Evolutionary conservation across 2,329 filamentous ascomycete species (phyloP).

Genomic region (Chrysosporium keratinophilum): DNA sequence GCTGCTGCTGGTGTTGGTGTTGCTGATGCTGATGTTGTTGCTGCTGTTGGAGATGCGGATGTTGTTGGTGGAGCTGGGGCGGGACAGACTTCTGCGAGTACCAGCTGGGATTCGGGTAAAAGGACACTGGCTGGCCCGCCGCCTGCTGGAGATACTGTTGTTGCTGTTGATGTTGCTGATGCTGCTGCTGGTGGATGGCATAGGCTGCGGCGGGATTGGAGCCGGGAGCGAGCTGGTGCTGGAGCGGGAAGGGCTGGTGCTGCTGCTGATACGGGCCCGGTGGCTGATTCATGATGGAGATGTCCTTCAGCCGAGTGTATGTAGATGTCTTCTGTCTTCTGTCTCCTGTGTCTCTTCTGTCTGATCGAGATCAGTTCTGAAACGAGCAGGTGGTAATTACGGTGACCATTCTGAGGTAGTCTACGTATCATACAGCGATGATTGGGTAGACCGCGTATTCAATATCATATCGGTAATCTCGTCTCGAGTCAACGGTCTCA

Average conservation of each 20-base stretch:
- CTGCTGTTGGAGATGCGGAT: slow-evolving; percentile 10
- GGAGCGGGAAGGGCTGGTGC: slow-evolving; percentile 10
- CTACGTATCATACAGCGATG: too few species aligned
- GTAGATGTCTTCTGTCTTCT: not conserved
- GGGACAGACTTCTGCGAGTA: slow-evolving; percentile 9
- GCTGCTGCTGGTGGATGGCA: slow-evolving; percentile 16
- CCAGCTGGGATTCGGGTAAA: slow-evolving; percentile 12
- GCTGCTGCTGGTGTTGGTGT: slow-evolving; percentile 10
- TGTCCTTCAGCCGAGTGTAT: too few species aligned
- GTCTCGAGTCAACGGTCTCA: too few species aligned
- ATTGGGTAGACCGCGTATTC: too few species aligned
- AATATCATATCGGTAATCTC: too few species aligned
- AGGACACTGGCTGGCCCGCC: slow-evolving; percentile 11
- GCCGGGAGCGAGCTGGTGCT: slow-evolving; percentile 13
- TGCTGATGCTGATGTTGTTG: slow-evolving; percentile 14
- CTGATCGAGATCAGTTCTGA: too few species aligned
- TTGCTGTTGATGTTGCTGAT: slow-evolving; percentile 8
- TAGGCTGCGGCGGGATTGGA: slow-evolving; percentile 10
- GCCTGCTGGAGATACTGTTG: slow-evolving; percentile 16
- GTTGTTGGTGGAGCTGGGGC: slow-evolving; percentile 14
- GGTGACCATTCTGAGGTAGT: too few species aligned
- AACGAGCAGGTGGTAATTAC: too few species aligned
- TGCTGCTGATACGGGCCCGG: slow-evolving; percentile 18
- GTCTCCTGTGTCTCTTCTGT: too few species aligned
- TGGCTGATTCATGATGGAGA: slow-evolving; percentile 16